These are phyloP conservation scores for Saposhnikovia divaricata DNA, from an alignment of 129 eudicot species.

Conservation along the genomic window DNA sequence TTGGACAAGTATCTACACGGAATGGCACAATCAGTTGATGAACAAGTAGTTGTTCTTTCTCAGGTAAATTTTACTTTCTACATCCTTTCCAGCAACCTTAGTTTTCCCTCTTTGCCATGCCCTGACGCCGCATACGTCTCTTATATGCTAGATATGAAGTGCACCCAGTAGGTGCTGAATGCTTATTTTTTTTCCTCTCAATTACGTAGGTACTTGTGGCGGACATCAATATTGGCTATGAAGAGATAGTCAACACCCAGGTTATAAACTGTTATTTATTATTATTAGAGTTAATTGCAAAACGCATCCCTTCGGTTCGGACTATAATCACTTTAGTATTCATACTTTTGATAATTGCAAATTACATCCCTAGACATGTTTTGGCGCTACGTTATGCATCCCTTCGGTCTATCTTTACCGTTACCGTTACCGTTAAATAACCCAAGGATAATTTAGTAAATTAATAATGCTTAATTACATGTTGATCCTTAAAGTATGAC, in stretches of 20 bases:
- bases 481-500: too few relatives aligned
- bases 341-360: too few relatives aligned
- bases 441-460: too few relatives aligned
- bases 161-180: not conserved
- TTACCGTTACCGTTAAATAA: too few relatives aligned
- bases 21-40: conserved; percentile 54
- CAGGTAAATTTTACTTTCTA: conserved; percentile 21
- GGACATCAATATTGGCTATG: conserved; percentile 53
- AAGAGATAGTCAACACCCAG: conserved; percentile 61
- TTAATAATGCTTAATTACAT: too few relatives aligned
- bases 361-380: too few relatives aligned
- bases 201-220: conserved; percentile 47
- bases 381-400: too few relatives aligned
- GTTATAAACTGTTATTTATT: conserved; percentile 9
- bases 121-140: not conserved
- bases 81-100: not conserved
- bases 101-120: not conserved
- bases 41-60: conserved; percentile 52
- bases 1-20: conserved; percentile 51
- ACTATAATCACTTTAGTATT: too few relatives aligned
- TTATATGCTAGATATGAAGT: not conserved
- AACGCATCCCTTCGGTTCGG: too few relatives aligned
- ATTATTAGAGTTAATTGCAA: too few relatives aligned
- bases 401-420: too few relatives aligned
- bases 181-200: not conserved